Evolutionary conservation across 2,329 filamentous ascomycete genomes (phyloP), one percentile per base, ranked within the genome.

Genomic region (Helotiales sp.): DNA sequence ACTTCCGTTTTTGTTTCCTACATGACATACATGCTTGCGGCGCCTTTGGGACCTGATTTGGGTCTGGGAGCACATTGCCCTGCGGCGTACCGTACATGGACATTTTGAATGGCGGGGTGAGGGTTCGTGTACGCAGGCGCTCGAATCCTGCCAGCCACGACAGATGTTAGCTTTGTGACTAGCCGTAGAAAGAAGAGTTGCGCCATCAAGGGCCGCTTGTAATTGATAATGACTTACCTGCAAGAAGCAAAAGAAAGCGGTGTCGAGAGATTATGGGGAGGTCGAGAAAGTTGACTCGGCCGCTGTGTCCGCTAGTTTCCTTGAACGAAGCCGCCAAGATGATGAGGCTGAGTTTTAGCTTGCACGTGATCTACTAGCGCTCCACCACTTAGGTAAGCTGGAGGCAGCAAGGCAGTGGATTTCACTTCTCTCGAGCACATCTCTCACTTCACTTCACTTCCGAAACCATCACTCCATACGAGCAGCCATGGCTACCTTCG

Each of bases 1-100:
- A 82, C 71, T 75, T 78, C 42, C 80, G 72, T 69, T 82, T 83
- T 66, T 81, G 76, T 60, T 74, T 76, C 33, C 74, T 70, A 65
- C 77, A 80, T 29, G 75, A 70, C 42, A 71, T 60, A 63, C 77
- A 79, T 56, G 77, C 76, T 67, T 77, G 75, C 15, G 68, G 60
- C 17, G 77, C 74, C 54, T 69, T 72, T 24, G 51, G 63, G 8
- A 57, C 55, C 36, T 60, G 57, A 44, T n/a, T n/a, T 5, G 52
- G 55, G 24, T 63, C 64, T 31, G 52, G 42, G 34, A 57, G 38
- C 38, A 46, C 57, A 22, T 27, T 51, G 12, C 27, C 46, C 36
- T 34, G 52, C 17, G 57, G 57, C 49, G 27, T 57, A 15, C 24
- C 48, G 44, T 60, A 65, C 52, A 65, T 51, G 24, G 36, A 61